Percentiles rank a stretch among this genome's conserved stretches.
Evolutionary conservation across 176 grass and related monocot species (phyloP).

Genomic region (Triticum timopheevii): DNA sequence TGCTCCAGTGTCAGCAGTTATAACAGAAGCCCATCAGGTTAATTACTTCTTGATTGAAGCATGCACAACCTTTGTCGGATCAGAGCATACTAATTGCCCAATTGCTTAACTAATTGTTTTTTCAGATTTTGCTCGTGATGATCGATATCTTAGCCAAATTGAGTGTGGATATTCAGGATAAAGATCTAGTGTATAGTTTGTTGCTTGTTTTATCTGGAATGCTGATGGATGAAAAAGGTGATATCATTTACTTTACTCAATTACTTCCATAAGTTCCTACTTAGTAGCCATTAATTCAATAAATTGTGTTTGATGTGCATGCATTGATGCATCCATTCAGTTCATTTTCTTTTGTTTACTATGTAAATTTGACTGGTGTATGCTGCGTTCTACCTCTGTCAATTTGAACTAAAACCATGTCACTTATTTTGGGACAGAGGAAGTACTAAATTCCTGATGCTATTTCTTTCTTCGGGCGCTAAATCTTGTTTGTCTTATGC

Average conservation of each 20-base stretch:
- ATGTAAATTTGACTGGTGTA: conserved; percentile 3
- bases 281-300: conserved; percentile 6
- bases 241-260: conserved; percentile 36
- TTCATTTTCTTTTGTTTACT: conserved; percentile 29
- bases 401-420: no score
- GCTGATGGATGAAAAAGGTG: conserved; percentile 87
- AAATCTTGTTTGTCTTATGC: conserved; percentile 25
- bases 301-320: neutral
- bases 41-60: neutral
- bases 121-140: conserved; percentile 69
- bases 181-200: conserved; percentile 78
- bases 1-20: conserved; percentile 82
- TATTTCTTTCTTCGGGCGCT: conserved; percentile 1
- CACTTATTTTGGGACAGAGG: no score
- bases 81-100: conserved; percentile 25
- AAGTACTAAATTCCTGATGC: neutral
- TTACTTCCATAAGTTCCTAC: neutral
- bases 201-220: conserved; percentile 90
- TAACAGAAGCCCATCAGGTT: conserved; percentile 80
- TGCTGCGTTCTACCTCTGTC: neutral
- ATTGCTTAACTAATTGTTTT: neutral
- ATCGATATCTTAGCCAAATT: conserved; percentile 70
- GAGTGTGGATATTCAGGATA: conserved; percentile 54
- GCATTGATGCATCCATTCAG: neutral
- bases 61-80: neutral